Percentiles rank a stretch among this genome's conserved stretches.
Conservation (phyloP, 208 protist species). For the Porcisia hertigi region DNA sequence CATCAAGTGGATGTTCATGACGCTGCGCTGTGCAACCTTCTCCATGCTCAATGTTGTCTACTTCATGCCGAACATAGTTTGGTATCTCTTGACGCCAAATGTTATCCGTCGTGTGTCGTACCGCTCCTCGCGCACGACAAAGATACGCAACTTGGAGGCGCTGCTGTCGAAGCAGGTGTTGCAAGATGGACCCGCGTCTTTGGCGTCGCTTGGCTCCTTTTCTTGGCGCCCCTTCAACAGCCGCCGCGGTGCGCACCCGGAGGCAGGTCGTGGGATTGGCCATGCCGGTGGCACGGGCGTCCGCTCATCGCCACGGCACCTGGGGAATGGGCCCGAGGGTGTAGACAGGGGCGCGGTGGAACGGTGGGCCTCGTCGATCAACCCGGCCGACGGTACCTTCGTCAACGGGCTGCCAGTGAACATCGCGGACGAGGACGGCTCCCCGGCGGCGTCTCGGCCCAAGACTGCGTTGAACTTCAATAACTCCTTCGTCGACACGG, state of each 20-base stretch:
- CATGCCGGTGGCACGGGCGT: background rate
- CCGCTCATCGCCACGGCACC: background rate
- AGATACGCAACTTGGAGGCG: conserved; percentile 54
- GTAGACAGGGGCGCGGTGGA: conserved; percentile 31
- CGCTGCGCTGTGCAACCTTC: conserved; percentile 59
- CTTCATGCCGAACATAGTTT: conserved; percentile 68
- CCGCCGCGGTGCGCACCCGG: background rate
- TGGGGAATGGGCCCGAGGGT: background rate
- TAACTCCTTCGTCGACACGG: conserved; percentile 49
- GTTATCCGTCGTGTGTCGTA: conserved; percentile 84
- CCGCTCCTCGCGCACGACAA: conserved; percentile 60
- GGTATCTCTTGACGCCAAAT: conserved; percentile 73
- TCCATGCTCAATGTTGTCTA: conserved; percentile 52
- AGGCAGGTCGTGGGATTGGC: background rate
- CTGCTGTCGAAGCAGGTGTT: conserved; percentile 30
- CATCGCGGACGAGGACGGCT: conserved; percentile 4
- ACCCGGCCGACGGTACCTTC: conserved; percentile 64
- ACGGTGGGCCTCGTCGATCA: conserved; percentile 42
- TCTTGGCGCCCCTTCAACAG: background rate
- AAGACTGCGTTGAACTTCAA: conserved; percentile 17
- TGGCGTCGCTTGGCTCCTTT: background rate
- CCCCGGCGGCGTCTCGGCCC: background rate
- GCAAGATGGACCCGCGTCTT: background rate
- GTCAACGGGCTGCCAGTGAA: conserved; percentile 50
- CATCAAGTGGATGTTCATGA: conserved; percentile 78